A percentile compares a stretch with the other conserved stretches of the same genome.
phyloP scores from a whole-genome alignment of 805 yeast species.

The Candida ortonii region DNA sequence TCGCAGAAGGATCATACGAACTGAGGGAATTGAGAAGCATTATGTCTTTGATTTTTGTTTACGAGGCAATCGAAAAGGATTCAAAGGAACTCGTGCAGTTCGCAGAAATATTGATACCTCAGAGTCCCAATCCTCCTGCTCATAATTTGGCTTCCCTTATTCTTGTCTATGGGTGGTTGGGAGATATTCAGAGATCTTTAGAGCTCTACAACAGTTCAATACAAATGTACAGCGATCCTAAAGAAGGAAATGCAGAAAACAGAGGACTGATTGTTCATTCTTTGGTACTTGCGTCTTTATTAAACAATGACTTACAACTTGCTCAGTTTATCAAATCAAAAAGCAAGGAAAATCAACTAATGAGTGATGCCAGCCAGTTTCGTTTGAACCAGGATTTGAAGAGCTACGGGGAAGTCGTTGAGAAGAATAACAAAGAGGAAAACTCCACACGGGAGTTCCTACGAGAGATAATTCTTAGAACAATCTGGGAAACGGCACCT shows the following conservation, averaged over 20 bases:
- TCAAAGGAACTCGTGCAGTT: constrained; percentile 15
- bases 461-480: constrained; percentile 1
- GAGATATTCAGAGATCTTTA: constrained; percentile 28
- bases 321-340: constrained; percentile 33
- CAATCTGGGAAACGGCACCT: constrained; percentile 4
- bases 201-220: constrained; percentile 32
- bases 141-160: constrained; percentile 25
- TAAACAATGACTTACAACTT: constrained; percentile 29
- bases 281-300: constrained; percentile 25
- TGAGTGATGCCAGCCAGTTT: constrained; percentile 23
- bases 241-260: constrained; percentile 10
- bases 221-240: constrained; percentile 19
- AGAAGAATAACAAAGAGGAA: constrained; percentile 17
- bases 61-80: constrained; percentile 20
- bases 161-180: constrained; percentile 29
- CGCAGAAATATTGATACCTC: constrained; percentile 30
- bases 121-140: constrained; percentile 25
- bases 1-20: constrained; percentile 24
- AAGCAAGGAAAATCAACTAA: constrained; percentile 25
- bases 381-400: constrained; percentile 27
- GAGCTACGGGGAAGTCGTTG: constrained; percentile 31
- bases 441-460: constrained; percentile 12
- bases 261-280: constrained; percentile 27
- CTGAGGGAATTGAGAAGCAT: constrained; percentile 21
- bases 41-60: constrained; percentile 24